Percentiles rank a stretch among this genome's conserved stretches.
These are phyloP conservation scores for Colletotrichum liaoningense DNA, from an alignment of 2,329 filamentous ascomycete species.

Conservation along the genomic window DNA sequence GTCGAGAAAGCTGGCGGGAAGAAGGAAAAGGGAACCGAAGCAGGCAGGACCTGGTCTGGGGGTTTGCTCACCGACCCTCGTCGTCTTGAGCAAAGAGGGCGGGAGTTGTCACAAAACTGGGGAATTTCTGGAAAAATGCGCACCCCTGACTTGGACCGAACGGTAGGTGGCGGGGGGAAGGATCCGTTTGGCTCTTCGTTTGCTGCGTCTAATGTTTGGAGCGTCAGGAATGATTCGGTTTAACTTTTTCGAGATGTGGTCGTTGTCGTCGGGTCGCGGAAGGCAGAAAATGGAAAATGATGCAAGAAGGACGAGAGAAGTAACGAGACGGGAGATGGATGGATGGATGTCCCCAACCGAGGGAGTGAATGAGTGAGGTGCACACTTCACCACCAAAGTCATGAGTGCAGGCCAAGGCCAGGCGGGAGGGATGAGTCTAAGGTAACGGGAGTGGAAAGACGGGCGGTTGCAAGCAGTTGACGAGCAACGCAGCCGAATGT, in stretches of 20 bases:
- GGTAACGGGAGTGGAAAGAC: slow-evolving; percentile 8
- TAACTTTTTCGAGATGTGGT: neutral
- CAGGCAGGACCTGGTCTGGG: slow-evolving; percentile 32
- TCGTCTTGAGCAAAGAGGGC: slow-evolving; percentile 13
- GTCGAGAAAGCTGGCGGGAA: slow-evolving; percentile 26
- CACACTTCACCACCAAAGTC: neutral
- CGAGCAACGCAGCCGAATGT: slow-evolving; percentile 27
- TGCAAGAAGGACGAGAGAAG: neutral
- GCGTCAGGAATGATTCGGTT: neutral
- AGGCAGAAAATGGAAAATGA: neutral
- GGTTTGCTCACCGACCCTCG: slow-evolving; percentile 28
- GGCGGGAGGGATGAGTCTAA: neutral
- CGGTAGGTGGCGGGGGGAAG: neutral
- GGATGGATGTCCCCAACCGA: neutral
- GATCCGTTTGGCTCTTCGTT: slow-evolving; percentile 5
- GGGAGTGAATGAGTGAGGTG: neutral
- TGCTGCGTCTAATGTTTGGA: neutral
- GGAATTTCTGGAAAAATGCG: slow-evolving; percentile 11
- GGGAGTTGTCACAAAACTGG: slow-evolving; percentile 26
- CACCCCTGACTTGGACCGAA: slow-evolving; percentile 17
- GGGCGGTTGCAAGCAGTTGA: slow-evolving; percentile 27
- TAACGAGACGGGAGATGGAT: neutral
- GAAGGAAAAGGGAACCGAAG: slow-evolving; percentile 1
- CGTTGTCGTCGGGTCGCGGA: neutral
- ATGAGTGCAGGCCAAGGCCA: neutral